Percentiles rank a stretch among this genome's conserved stretches.
Evolutionary conservation across 495 filamentous ascomycete genomes (phyloP).

Genomic region (Lasiosphaeria miniovina): DNA sequence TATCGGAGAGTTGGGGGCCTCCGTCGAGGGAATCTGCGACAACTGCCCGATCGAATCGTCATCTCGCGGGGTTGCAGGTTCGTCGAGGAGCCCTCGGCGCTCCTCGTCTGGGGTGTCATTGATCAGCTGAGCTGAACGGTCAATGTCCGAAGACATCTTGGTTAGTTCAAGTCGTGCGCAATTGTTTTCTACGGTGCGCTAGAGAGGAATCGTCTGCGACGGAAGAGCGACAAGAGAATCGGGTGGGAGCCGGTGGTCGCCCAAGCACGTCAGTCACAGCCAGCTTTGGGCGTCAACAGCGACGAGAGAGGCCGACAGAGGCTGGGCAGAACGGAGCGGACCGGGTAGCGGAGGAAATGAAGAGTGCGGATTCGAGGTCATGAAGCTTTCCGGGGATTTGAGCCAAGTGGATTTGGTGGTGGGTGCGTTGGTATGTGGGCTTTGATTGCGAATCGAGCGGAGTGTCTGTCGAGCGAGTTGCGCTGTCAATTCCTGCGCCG

Average conservation of each 20-base stretch:
- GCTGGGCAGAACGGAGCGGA: not conserved
- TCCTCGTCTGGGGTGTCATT: constrained; percentile 30
- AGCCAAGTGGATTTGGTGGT: not conserved
- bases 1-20: constrained; percentile 40
- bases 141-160: constrained; percentile 23
- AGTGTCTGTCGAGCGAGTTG: not conserved
- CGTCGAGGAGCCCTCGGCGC: constrained; percentile 21
- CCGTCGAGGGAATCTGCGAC: constrained; percentile 46
- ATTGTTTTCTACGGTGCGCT: no score
- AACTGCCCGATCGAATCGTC: constrained; percentile 26
- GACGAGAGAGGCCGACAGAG: not conserved
- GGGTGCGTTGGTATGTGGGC: not conserved
- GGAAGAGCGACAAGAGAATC: no score
- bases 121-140: constrained; percentile 24
- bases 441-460: not conserved
- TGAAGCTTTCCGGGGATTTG: not conserved
- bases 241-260: no score
- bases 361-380: not conserved
- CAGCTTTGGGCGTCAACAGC: no score
- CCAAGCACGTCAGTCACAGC: constrained; percentile 1
- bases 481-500: constrained; percentile 14
- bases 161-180: no score
- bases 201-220: no score
- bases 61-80: constrained; percentile 41
- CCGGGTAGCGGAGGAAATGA: not conserved